phyloP scores from a whole-genome alignment of 495 filamentous ascomycete genomes.

The Talaromyces proteolyticus region DNA sequence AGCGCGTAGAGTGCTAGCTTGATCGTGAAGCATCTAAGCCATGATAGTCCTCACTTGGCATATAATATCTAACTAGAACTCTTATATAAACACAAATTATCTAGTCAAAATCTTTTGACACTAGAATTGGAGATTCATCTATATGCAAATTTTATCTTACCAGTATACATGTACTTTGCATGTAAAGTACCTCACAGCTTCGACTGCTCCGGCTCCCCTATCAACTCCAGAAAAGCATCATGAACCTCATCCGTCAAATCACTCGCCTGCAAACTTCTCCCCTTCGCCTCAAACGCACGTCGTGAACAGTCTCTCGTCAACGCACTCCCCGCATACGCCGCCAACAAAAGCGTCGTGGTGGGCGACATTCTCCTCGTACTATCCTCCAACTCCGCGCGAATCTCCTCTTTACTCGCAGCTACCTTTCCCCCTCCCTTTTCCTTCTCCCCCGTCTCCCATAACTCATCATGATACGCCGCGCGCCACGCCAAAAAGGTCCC shows the following conservation, averaged over 20 bases:
- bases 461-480: constrained; percentile 70
- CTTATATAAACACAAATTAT: no score
- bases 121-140: no score
- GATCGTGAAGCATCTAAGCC: no score
- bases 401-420: constrained; percentile 30
- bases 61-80: no score
- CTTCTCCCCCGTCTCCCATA: constrained; percentile 67
- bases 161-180: not conserved
- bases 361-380: constrained; percentile 39
- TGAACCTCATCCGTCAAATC: constrained; percentile 92
- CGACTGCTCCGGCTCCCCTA: constrained; percentile 50
- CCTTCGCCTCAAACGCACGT: constrained; percentile 79
- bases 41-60: no score
- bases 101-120: no score
- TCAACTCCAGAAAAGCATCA: constrained; percentile 70
- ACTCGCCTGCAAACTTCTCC: constrained; percentile 86
- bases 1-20: no score
- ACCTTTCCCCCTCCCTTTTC: constrained; percentile 26
- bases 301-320: constrained; percentile 90
- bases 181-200: constrained; percentile 21
- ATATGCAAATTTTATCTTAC: no score
- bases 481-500: constrained; percentile 86
- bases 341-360: constrained; percentile 65
- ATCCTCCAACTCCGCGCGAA: constrained; percentile 38
- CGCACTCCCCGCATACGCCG: constrained; percentile 78